These are phyloP conservation scores for Colletotrichum siamense DNA, from an alignment of 2,329 filamentous ascomycete species.

Conservation along the genomic window DNA sequence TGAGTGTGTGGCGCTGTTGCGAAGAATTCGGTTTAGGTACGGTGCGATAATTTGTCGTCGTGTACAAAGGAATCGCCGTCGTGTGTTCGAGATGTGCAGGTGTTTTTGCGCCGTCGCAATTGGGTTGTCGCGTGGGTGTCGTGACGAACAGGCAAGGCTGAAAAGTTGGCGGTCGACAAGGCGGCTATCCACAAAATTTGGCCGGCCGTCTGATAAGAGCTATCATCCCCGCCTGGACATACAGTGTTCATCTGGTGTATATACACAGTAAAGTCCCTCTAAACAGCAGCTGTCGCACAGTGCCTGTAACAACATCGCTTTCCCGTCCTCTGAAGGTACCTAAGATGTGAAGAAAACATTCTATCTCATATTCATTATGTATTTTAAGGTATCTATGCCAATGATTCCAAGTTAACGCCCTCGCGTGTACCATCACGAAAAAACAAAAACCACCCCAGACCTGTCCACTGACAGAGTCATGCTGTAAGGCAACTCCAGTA, in stretches of 20 bases:
- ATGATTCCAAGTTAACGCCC: not conserved
- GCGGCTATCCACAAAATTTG: slow-evolving; percentile 17
- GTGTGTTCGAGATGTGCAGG: not conserved
- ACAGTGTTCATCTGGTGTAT: not conserved
- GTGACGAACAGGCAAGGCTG: slow-evolving; percentile 13
- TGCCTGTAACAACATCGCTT: not conserved
- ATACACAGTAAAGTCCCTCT: not conserved
- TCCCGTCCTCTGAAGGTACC: not conserved
- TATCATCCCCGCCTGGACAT: not conserved
- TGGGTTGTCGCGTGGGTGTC: slow-evolving; percentile 1
- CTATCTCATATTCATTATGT: not conserved
- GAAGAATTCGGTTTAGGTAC: not conserved
- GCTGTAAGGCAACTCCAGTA: slow-evolving; percentile 87
- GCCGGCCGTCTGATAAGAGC: slow-evolving; percentile 11
- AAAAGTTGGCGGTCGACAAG: slow-evolving; percentile 21
- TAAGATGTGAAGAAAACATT: not conserved
- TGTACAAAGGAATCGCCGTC: not conserved
- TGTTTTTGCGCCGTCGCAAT: not conserved
- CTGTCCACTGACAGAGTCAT: slow-evolving; percentile 94
- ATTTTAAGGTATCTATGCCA: slow-evolving; percentile 13
- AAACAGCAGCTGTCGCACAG: not conserved
- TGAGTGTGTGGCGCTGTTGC: not conserved
- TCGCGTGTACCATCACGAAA: slow-evolving; percentile 31
- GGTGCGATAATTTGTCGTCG: not conserved
- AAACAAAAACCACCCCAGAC: slow-evolving; percentile 88